Conservation (phyloP, 1,284 basidiomycete species). For the Cutaneotrichosporon cutaneum region DNA sequence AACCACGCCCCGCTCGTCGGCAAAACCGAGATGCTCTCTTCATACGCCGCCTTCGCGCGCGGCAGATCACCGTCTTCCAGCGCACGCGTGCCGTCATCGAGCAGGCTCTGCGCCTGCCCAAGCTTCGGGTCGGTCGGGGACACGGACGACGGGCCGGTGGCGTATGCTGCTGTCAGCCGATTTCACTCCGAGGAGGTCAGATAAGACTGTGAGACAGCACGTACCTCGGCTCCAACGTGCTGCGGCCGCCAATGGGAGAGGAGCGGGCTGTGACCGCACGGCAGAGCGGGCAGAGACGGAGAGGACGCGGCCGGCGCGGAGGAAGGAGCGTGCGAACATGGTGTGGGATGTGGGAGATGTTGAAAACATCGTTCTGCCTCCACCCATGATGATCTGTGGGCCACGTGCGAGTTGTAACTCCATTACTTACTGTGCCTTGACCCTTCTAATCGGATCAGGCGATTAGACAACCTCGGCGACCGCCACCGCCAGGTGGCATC, state of each 20-base stretch:
- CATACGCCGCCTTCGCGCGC: constrained; percentile 73
- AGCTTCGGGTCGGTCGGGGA: constrained; percentile 80
- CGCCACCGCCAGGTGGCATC: no score
- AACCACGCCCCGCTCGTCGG: constrained; percentile 61
- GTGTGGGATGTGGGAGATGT: constrained; percentile 5
- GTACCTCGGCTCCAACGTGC: neutral
- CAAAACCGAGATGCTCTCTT: constrained; percentile 76
- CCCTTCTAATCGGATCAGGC: no score
- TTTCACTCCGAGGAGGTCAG: neutral
- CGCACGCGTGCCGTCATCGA: constrained; percentile 82
- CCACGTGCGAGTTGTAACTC: neutral
- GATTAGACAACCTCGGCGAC: neutral
- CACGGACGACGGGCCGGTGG: constrained; percentile 75
- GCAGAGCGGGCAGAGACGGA: constrained; percentile 2
- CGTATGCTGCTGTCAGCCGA: constrained; percentile 63
- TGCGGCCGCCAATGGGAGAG: neutral
- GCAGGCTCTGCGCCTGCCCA: constrained; percentile 71
- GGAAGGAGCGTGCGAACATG: constrained; percentile 2
- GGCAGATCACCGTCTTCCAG: constrained; percentile 87
- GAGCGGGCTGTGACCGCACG: neutral
- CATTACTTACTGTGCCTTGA: no score
- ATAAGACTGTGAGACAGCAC: neutral
- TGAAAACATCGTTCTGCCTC: neutral
- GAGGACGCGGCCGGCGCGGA: constrained; percentile 6
- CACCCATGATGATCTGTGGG: neutral